Percentiles rank a stretch among this genome's conserved stretches.
These are phyloP conservation scores for Chytridium lagenaria DNA, from an alignment of 371 early-diverging fungal species.

Conservation along the genomic window DNA sequence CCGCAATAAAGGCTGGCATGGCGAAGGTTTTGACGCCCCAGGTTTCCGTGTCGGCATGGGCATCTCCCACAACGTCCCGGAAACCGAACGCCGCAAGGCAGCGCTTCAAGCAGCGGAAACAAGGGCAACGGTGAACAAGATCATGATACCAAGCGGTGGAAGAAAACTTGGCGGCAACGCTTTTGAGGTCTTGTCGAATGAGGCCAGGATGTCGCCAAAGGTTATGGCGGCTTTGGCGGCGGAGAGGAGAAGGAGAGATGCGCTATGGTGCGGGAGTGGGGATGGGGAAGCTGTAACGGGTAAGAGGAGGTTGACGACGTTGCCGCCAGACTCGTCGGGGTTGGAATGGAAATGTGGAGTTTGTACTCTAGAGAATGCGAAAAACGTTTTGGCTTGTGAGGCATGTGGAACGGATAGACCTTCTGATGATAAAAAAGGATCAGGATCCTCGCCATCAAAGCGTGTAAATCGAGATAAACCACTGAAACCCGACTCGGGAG, in stretches of 20 bases:
- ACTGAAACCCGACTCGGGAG: too few relatives aligned
- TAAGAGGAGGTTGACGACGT: neutral
- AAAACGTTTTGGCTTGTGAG: neutral
- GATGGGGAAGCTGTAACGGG: constrained; percentile 23
- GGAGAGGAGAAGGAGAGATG: constrained; percentile 58
- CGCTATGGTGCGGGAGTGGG: constrained; percentile 64
- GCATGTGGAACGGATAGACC: neutral
- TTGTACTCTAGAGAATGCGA: neutral
- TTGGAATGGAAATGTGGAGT: neutral
- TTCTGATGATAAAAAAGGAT: neutral
- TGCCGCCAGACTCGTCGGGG: too few relatives aligned
- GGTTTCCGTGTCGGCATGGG: constrained; percentile 47
- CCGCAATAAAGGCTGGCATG: constrained; percentile 54
- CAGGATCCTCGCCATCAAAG: too few relatives aligned
- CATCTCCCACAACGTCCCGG: constrained; percentile 38
- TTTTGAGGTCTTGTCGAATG: neutral
- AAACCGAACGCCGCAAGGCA: constrained; percentile 34
- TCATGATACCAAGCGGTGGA: constrained; percentile 63
- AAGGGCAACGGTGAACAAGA: constrained; percentile 39
- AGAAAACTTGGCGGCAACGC: constrained; percentile 54
- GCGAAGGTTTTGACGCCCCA: constrained; percentile 59
- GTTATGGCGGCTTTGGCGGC: constrained; percentile 64
- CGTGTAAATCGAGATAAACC: too few relatives aligned
- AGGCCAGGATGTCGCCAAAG: constrained; percentile 31
- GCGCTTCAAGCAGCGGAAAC: constrained; percentile 61